These are phyloP conservation scores for Guadua angustifolia DNA, from an alignment of 176 grass and related monocot species.

Conservation along the genomic window DNA sequence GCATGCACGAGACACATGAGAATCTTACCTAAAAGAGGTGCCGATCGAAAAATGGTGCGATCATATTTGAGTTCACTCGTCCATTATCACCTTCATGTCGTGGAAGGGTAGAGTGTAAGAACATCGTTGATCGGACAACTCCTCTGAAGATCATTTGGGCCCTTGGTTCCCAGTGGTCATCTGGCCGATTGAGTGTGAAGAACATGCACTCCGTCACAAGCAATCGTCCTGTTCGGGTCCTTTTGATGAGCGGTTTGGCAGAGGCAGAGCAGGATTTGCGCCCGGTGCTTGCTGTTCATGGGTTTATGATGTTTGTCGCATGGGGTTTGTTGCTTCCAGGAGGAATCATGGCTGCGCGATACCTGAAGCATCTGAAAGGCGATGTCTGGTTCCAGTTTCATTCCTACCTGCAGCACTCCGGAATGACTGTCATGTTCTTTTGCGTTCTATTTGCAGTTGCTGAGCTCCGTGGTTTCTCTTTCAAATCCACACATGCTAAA, in stretches of 20 bases:
- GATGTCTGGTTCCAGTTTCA: slow-evolving; percentile 77
- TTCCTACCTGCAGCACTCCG: slow-evolving; percentile 74
- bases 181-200: slow-evolving; percentile 51
- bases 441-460: slow-evolving; percentile 78
- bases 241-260: slow-evolving; percentile 63
- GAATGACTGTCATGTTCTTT: slow-evolving; percentile 74
- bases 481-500: slow-evolving; percentile 70
- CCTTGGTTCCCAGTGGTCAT: slow-evolving; percentile 77
- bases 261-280: slow-evolving; percentile 78
- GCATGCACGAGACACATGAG: slow-evolving; percentile 62
- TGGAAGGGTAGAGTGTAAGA: slow-evolving; percentile 76
- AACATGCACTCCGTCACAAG: slow-evolving; percentile 88
- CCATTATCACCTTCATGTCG: slow-evolving; percentile 63
- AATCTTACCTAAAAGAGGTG: slow-evolving; percentile 74
- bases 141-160: slow-evolving; percentile 88
- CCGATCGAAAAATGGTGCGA: slow-evolving; percentile 64
- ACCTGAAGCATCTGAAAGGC: slow-evolving; percentile 82
- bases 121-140: slow-evolving; percentile 73
- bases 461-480: slow-evolving; percentile 74
- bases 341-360: slow-evolving; percentile 70
- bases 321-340: slow-evolving; percentile 75
- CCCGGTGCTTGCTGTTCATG: slow-evolving; percentile 81
- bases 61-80: slow-evolving; percentile 79
- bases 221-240: slow-evolving; percentile 64
- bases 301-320: slow-evolving; percentile 96